These are phyloP conservation scores for Sporothrix euskadiensis DNA, from an alignment of 2,329 filamentous ascomycete species.

Conservation along the genomic window DNA sequence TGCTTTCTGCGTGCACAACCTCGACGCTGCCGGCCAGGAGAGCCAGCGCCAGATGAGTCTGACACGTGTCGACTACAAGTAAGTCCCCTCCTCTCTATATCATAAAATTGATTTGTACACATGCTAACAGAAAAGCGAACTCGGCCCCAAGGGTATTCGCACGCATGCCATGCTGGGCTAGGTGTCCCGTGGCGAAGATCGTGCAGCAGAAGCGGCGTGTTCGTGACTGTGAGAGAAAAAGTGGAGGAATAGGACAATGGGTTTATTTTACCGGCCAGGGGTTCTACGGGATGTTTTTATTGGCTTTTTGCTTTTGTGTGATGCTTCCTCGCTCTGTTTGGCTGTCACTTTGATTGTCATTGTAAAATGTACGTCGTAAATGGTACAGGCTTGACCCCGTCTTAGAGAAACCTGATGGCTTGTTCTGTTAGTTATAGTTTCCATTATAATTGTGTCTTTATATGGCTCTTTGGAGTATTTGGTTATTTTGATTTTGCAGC, in stretches of 20 bases:
- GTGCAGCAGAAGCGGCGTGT: background rate
- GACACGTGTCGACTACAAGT: constrained; percentile 63
- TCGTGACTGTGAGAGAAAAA: background rate
- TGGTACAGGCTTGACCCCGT: constrained; percentile 1
- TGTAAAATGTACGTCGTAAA: constrained; percentile 9
- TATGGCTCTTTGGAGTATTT: background rate
- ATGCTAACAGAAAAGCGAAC: constrained; percentile 45
- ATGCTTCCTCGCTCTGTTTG: background rate
- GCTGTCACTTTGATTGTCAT: background rate
- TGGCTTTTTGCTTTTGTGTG: background rate
- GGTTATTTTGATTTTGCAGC: too few species aligned
- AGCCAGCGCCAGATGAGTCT: constrained; percentile 58
- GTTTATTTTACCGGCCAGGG: constrained; percentile 12
- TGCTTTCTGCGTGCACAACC: constrained; percentile 60
- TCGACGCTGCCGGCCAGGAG: constrained; percentile 55
- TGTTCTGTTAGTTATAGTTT: background rate
- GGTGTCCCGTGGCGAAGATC: background rate
- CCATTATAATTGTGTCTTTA: background rate
- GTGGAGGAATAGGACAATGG: background rate
- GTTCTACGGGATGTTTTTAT: constrained; percentile 18
- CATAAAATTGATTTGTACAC: too few species aligned
- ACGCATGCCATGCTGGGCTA: constrained; percentile 56
- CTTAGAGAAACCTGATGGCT: background rate
- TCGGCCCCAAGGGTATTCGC: constrained; percentile 56
- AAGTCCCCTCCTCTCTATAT: constrained; percentile 37